phyloP scores from a whole-genome alignment of 345 rosid species.

The Acer saccharum region DNA sequence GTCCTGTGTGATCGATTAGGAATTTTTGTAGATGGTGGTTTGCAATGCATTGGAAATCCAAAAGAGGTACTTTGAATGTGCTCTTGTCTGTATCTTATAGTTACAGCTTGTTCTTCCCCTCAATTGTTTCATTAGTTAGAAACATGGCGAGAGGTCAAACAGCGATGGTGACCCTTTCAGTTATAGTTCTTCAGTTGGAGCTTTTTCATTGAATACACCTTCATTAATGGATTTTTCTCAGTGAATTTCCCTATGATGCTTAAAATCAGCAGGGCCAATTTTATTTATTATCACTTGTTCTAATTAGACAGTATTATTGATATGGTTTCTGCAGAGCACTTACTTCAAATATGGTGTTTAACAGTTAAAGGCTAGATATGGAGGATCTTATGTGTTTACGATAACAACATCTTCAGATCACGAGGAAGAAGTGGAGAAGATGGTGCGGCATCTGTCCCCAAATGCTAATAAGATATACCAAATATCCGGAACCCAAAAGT shows the following conservation, averaged over 20 bases:
- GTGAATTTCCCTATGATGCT: not conserved
- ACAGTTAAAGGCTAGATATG: conserved; percentile 85
- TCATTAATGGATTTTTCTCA: too few species aligned
- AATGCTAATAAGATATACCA: conserved; percentile 76
- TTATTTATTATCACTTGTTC: too few species aligned
- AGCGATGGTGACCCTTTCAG: not conserved
- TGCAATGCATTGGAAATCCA: conserved; percentile 95
- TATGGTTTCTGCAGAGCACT: not conserved
- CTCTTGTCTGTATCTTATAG: not conserved
- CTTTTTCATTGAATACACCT: not conserved
- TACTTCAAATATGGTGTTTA: not conserved
- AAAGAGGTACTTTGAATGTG: conserved; percentile 54
- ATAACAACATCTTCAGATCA: conserved; percentile 72
- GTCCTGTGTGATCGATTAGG: conserved; percentile 86
- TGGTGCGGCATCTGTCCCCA: conserved; percentile 64
- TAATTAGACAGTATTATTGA: not conserved
- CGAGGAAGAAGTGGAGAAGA: conserved; percentile 65
- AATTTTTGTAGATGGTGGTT: conserved; percentile 78
- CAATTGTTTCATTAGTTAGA: not conserved
- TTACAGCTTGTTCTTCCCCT: not conserved
- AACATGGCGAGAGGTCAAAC: not conserved
- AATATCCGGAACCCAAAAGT: conserved; percentile 90
- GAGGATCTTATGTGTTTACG: conserved; percentile 81
- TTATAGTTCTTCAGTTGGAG: not conserved
- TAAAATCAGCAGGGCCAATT: too few species aligned